Percentiles rank a stretch among this genome's conserved stretches.
phyloP scores from a whole-genome alignment of 1,284 basidiomycete genomes.

The Leccinum brunneo-olivaceum region DNA sequence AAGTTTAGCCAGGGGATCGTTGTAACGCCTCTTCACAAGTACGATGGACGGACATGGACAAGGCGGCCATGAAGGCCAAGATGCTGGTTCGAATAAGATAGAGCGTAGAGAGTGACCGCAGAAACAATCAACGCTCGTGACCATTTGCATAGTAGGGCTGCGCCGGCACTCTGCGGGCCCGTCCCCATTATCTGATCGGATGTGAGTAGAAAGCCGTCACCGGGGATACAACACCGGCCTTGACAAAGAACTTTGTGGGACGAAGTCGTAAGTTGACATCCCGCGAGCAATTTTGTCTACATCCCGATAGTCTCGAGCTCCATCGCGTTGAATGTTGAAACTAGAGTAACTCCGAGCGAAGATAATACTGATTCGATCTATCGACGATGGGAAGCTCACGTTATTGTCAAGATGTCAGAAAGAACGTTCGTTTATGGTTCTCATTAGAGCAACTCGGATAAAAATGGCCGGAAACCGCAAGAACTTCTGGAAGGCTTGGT shows the following conservation, averaged over 20 bases:
- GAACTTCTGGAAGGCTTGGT: too few species aligned
- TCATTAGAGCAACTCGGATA: not conserved
- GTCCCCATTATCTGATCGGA: not conserved
- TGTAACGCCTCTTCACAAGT: conserved; percentile 4
- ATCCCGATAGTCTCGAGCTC: not conserved
- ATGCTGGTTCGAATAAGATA: not conserved
- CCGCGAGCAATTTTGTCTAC: not conserved
- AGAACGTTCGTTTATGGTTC: conserved; percentile 1
- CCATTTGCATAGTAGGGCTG: not conserved
- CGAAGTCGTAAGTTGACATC: not conserved
- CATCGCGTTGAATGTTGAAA: too few species aligned
- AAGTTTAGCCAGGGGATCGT: not conserved
- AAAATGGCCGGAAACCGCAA: not conserved
- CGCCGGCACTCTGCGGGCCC: not conserved
- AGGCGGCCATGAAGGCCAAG: conserved; percentile 8
- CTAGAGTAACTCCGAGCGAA: too few species aligned
- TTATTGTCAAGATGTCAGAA: not conserved
- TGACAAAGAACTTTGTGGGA: not conserved
- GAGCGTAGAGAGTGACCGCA: not conserved
- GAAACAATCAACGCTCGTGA: not conserved
- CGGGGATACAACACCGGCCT: not conserved
- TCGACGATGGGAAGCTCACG: not conserved
- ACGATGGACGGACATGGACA: conserved; percentile 1
- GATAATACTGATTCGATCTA: not conserved
- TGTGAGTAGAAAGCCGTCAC: not conserved